Evolutionary conservation across 495 filamentous ascomycete species (phyloP).

Genomic region (Usnea hakonensis): DNA sequence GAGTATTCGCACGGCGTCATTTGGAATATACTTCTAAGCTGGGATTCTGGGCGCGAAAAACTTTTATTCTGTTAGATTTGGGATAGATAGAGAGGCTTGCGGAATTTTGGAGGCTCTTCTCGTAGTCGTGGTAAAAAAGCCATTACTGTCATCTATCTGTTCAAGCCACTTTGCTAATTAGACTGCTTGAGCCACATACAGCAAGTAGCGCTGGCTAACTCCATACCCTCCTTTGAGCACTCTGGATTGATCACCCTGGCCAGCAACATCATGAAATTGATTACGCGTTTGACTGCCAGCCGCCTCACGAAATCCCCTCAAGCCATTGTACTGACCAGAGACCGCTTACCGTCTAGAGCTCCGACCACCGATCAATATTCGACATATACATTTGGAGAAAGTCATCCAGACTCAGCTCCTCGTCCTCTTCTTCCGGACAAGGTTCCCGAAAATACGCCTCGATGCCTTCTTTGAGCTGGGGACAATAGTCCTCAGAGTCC

Average conservation of each 20-base stretch:
- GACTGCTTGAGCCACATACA: background rate
- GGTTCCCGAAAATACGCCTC: background rate
- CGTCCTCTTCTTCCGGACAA: conserved; percentile 24
- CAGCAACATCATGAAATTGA: background rate
- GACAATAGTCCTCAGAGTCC: background rate
- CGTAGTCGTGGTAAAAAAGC: background rate
- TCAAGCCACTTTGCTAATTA: background rate
- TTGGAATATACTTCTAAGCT: background rate
- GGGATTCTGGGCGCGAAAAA: background rate
- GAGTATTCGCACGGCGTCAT: background rate
- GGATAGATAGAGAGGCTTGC: background rate
- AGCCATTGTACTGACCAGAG: too few species aligned
- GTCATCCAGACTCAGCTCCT: background rate
- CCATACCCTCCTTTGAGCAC: background rate
- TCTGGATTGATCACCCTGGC: background rate
- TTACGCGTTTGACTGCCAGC: background rate
- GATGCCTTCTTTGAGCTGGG: background rate
- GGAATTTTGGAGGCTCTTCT: background rate
- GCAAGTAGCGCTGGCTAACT: too few species aligned
- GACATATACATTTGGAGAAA: background rate
- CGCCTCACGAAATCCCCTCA: background rate
- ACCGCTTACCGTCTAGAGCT: background rate
- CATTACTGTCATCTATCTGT: background rate
- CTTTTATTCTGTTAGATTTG: background rate
- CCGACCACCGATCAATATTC: background rate